Base-by-base conservation (phyloP, 495 filamentous ascomycete species). In the Podospora pseudocomata region DNA sequence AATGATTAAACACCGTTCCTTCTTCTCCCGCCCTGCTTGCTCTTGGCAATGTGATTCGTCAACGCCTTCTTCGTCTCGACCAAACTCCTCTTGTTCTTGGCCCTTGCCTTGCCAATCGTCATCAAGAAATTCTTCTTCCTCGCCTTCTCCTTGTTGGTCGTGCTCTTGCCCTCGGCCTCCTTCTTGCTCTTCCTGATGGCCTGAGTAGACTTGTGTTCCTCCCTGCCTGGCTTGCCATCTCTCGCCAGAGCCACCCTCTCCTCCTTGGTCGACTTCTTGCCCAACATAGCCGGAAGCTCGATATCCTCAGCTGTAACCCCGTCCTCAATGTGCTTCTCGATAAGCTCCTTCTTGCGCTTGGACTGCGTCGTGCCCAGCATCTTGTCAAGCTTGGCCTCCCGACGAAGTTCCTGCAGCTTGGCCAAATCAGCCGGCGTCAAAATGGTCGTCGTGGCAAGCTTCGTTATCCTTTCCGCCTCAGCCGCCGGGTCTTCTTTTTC, bases 71-170 rank as follows among this genome's bases (percentile, higher is more conserved):
- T 86, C 58, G 89, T 92, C 74, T 97, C 89, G 55, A 90, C 85
- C 75, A 99, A 82, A 87, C 92, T 96, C 72, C 92, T 85, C 89
- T 97, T 97, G 75, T 91, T 89, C 84, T 97, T 98, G 60, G 83
- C 86, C 81, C 92, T 92, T 3, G 95, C 94, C 84, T 98, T 98
- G 60, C 93, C 92, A 53, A 98, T 78, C 32, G 93, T 97, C 96
- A 99, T 99, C 73, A 98, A 76, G 79, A 98, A 96, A 77, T 98
- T 98, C 88, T 99, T 98, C 83, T 89, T 90, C 63, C 94, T 83
- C 30, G 91, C 88, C 86, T 99, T 99, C 84, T 99, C 96, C 84
- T 91, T 92, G 81, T 99, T 99, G 72, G 95, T 99, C 4, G 91
- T 92, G 78, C 91, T 94, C 86, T 98, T 97, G 68, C 93, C 92